Conservation (phyloP, 2,329 filamentous ascomycete species). For the Fusarium brachygibbosum region DNA sequence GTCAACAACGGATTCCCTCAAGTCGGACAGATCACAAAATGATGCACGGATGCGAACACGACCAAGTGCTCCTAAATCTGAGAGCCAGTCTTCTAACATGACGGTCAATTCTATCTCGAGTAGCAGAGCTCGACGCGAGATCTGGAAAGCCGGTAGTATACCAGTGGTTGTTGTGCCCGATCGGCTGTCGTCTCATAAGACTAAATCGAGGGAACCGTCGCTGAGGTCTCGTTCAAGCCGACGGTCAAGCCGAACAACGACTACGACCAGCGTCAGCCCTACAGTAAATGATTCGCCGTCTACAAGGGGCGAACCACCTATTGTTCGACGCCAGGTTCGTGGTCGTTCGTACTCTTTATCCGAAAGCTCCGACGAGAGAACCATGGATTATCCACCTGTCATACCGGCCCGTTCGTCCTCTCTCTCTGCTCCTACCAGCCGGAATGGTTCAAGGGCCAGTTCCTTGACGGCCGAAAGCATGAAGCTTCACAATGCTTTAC, state of each 20-base stretch:
- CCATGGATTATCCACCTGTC: slow-evolving; percentile 71
- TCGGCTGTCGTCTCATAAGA: slow-evolving; percentile 66
- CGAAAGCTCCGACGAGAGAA: slow-evolving; percentile 66
- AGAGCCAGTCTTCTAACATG: slow-evolving; percentile 64
- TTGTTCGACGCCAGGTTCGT: slow-evolving; percentile 59
- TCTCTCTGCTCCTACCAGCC: slow-evolving; percentile 72
- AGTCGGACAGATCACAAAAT: slow-evolving; percentile 40
- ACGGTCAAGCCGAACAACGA: slow-evolving; percentile 67
- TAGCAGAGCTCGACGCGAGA: slow-evolving; percentile 68
- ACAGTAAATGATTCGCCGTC: slow-evolving; percentile 59
- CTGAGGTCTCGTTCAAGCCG: slow-evolving; percentile 73
- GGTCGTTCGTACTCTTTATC: slow-evolving; percentile 62
- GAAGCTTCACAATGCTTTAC: slow-evolving; percentile 64
- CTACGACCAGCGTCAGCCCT: slow-evolving; percentile 67
- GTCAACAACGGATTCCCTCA: slow-evolving; percentile 22
- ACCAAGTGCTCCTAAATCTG: slow-evolving; percentile 53
- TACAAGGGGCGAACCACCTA: slow-evolving; percentile 58
- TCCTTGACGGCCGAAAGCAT: slow-evolving; percentile 72
- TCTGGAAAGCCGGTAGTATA: slow-evolving; percentile 71
- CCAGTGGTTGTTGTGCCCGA: slow-evolving; percentile 74
- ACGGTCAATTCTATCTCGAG: slow-evolving; percentile 66
- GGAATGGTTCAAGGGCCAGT: slow-evolving; percentile 66
- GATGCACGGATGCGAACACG: slow-evolving; percentile 50
- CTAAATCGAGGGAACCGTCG: slow-evolving; percentile 67
- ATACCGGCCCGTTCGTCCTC: slow-evolving; percentile 71